Evolutionary conservation across 2,329 filamentous ascomycete genomes (phyloP), one percentile per base, ranked within the genome.

Genomic region (Colletotrichum endophyticum): DNA sequence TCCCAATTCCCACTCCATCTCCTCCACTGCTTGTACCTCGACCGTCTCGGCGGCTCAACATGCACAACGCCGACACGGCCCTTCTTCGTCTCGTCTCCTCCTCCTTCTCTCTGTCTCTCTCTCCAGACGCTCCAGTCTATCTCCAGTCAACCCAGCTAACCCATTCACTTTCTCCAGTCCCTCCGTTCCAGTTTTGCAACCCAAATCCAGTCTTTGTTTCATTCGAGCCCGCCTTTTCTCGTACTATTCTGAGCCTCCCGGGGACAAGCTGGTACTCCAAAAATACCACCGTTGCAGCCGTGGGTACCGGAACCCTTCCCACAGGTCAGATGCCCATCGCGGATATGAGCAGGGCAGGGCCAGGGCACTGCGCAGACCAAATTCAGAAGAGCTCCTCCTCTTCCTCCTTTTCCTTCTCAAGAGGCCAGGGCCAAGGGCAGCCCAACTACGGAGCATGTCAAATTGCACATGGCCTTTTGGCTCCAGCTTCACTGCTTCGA

Each of bases 81-180:
- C 19, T n/a, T n/a, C 25, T 49, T 64, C 56, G n/a, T 56, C 70
- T 67, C 63, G 36, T 36, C 34, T 44, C 32, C 16, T 44, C 70
- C n/a, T 53, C n/a, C 44, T 53, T 57, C 62, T 9, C 25, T n/a
- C 70, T 62, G 34, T 67, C 53, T 56, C 34, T 62, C 34, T 56
- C 66, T 36, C 39, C 73, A 44, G 70, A 19, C 57, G 34, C 62
- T 59, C 57, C 69, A 34, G 44, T 34, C 30, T n/a, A 32, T 30
- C 61, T 30, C 61, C 61, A 67, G 25, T 53, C 61, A 70, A 70
- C 67, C 74, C 74, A 76, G 70, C 66, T 70, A 62, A 70, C 67
- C 67, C 67, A 56, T 67, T 70, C 63, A n/a, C 71, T 22, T 61
- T 57, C 70, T 76, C 64, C 73, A 73, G 63, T 63, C 69, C 71